Percentiles rank a stretch among this genome's conserved stretches.
Conservation (phyloP, 1,284 basidiomycete species). For the Bjerkandera adusta region DNA sequence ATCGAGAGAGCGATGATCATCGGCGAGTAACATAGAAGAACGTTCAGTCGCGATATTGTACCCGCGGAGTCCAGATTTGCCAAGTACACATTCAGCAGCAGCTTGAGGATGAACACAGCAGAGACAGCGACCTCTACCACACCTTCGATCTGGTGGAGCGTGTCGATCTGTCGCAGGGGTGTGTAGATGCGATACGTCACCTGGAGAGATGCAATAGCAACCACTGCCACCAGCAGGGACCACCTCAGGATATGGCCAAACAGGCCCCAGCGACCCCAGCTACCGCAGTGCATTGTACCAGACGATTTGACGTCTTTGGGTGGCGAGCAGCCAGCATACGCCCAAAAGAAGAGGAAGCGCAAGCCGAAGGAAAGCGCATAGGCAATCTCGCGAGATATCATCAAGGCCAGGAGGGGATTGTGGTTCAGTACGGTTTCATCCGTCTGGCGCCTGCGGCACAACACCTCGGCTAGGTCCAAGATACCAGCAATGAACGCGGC, state of each 20-base stretch:
- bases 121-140: slow-evolving; percentile 58
- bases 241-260: slow-evolving; percentile 53
- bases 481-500: slow-evolving; percentile 62
- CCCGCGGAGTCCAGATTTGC: slow-evolving; percentile 28
- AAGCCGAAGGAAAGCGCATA: slow-evolving; percentile 56
- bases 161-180: slow-evolving; percentile 40
- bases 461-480: slow-evolving; percentile 59
- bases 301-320: slow-evolving; percentile 25
- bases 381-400: slow-evolving; percentile 57
- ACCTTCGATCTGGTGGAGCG: slow-evolving; percentile 56
- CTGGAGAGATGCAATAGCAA: slow-evolving; percentile 52
- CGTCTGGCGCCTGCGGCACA: slow-evolving; percentile 38
- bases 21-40: slow-evolving; percentile 47
- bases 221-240: slow-evolving; percentile 40
- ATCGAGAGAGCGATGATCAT: slow-evolving; percentile 53
- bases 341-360: slow-evolving; percentile 69
- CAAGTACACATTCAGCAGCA: slow-evolving; percentile 55
- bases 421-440: slow-evolving; percentile 25
- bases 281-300: slow-evolving; percentile 47
- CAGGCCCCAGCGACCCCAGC: slow-evolving; percentile 63
- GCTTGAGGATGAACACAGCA: slow-evolving; percentile 58
- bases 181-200: slow-evolving; percentile 42
- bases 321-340: slow-evolving; percentile 56
- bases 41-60: slow-evolving; percentile 38
- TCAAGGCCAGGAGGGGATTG: slow-evolving; percentile 38